phyloP scores from a whole-genome alignment of 495 filamentous ascomycete genomes.

The Halenospora varia region DNA sequence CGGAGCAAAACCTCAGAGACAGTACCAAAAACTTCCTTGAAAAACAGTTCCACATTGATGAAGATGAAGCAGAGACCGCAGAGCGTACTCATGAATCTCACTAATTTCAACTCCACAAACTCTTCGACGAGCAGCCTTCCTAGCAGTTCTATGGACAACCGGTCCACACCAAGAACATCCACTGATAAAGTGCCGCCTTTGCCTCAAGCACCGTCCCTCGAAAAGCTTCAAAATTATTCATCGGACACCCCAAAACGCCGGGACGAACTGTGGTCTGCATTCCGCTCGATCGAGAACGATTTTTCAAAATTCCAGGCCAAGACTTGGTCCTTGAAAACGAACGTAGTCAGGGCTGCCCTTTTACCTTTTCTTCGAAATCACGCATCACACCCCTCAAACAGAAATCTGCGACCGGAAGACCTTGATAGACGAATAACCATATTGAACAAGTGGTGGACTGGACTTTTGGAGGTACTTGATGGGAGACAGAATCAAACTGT shows the following conservation, averaged over 20 bases:
- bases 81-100: conserved; percentile 25
- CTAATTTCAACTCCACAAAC: conserved; percentile 26
- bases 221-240: conserved; percentile 43
- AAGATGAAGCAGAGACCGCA: conserved; percentile 22
- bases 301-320: conserved; percentile 80
- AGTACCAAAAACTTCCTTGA: conserved; percentile 4
- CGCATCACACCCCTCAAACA: conserved; percentile 65
- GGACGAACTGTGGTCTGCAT: conserved; percentile 88
- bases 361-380: conserved; percentile 80
- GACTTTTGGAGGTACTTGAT: conserved; percentile 80
- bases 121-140: conserved; percentile 28
- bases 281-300: conserved; percentile 77
- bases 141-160: conserved; percentile 39
- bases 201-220: conserved; percentile 54
- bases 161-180: conserved; percentile 42
- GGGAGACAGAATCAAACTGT: conserved; percentile 60
- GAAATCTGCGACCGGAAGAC: conserved; percentile 68
- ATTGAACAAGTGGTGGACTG: conserved; percentile 95
- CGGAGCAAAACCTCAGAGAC: conserved; percentile 6
- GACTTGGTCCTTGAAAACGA: conserved; percentile 72
- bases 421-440: conserved; percentile 78
- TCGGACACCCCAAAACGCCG: conserved; percentile 46
- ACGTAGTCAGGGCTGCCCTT: conserved; percentile 71
- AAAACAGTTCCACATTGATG: conserved; percentile 9
- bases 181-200: conserved; percentile 48